Evolutionary conservation across 2,329 filamentous ascomycete genomes (phyloP).

Genomic region (Ilyonectria destructans): DNA sequence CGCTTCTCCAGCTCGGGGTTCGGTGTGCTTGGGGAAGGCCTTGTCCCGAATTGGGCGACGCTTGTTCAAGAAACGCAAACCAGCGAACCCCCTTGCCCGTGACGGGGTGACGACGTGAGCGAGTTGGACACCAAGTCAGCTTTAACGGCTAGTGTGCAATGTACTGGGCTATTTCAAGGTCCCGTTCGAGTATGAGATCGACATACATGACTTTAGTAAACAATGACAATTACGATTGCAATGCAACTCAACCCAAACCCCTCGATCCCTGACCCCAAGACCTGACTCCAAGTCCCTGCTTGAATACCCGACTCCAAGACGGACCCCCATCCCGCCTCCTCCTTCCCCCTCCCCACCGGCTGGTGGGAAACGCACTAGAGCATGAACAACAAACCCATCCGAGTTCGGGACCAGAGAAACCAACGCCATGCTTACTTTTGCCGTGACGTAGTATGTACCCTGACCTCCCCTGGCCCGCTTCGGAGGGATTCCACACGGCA

Average conservation of each 20-base stretch:
- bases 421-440: conserved; percentile 5
- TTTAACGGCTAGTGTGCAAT: too few relatives aligned
- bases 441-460: background rate
- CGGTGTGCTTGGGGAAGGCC: conserved; percentile 32
- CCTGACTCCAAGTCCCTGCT: too few relatives aligned
- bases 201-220: background rate
- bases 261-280: background rate
- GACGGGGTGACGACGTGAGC: conserved; percentile 9
- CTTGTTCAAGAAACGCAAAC: conserved; percentile 28
- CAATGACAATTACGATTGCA: conserved; percentile 1
- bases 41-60: conserved; percentile 38
- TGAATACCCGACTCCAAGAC: conserved; percentile 14
- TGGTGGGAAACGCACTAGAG: conserved; percentile 22
- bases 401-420: conserved; percentile 12
- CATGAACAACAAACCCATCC: conserved; percentile 27
- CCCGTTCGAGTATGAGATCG: conserved; percentile 2
- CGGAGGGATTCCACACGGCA: conserved; percentile 19
- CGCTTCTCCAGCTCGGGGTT: conserved; percentile 20
- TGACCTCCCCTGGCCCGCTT: conserved; percentile 16
- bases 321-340: conserved; percentile 2
- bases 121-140: background rate
- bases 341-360: conserved; percentile 3
- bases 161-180: too few relatives aligned
- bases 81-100: conserved; percentile 9
- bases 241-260: background rate